Conservation (phyloP, 2,329 filamentous ascomycete genomes). For the Neurospora sp. region DNA sequence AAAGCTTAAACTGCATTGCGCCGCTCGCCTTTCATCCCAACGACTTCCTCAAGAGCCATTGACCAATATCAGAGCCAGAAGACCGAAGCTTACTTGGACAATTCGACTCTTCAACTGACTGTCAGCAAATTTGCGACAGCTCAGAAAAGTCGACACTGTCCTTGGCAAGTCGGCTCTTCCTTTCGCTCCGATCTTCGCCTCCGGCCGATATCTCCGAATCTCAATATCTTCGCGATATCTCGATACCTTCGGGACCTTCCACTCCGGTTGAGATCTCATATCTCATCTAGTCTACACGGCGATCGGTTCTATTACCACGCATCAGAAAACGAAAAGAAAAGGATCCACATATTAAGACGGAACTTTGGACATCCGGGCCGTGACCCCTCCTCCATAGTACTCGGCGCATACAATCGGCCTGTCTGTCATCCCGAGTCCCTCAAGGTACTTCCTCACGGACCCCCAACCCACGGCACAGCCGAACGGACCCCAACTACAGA, state of each 20-base stretch:
- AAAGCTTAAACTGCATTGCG: background rate
- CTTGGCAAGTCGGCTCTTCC: background rate
- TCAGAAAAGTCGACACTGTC: background rate
- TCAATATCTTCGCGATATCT: background rate
- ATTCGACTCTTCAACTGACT: background rate
- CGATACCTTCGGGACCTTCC: background rate
- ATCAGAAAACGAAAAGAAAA: background rate
- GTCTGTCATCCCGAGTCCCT: background rate
- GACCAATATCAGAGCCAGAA: background rate
- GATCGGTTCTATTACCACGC: background rate
- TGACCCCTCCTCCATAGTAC: background rate
- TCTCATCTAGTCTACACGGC: background rate
- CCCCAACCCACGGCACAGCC: background rate
- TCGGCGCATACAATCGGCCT: background rate
- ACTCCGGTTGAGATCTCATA: background rate
- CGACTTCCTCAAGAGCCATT: background rate
- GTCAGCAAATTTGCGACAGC: background rate
- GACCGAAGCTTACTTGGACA: background rate
- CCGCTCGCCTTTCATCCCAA: background rate
- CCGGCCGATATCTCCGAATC: background rate
- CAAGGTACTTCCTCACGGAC: background rate
- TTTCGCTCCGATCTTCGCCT: background rate
- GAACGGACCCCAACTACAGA: background rate
- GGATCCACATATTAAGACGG: background rate
- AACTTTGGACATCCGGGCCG: background rate